A percentile compares a stretch with the other conserved stretches of the same genome.
Conservation (phyloP, 2,329 filamentous ascomycete species). For the Talaromyces sp. region DNA sequence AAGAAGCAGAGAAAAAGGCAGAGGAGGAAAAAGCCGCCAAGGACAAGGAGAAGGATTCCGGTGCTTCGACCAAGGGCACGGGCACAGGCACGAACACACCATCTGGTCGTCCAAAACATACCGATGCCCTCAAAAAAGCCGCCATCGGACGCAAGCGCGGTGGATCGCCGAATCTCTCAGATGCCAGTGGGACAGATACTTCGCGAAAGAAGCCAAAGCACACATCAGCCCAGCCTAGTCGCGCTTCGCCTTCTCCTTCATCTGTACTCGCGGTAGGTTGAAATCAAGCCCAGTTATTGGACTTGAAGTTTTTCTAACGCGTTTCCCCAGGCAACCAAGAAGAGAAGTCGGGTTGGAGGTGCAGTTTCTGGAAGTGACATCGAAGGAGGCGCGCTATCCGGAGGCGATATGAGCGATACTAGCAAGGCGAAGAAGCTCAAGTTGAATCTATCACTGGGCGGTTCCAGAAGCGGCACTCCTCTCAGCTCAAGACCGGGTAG, state of each 20-base stretch:
- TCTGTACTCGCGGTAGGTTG: slow-evolving; percentile 47
- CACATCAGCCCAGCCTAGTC: slow-evolving; percentile 56
- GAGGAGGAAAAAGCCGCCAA: slow-evolving; percentile 51
- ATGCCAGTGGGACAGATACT: slow-evolving; percentile 88
- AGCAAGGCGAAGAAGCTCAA: slow-evolving; percentile 45
- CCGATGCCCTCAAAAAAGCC: slow-evolving; percentile 47
- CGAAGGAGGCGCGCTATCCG: slow-evolving; percentile 48
- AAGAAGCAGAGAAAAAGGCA: slow-evolving; percentile 56
- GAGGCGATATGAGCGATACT: slow-evolving; percentile 42
- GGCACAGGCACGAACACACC: slow-evolving; percentile 56
- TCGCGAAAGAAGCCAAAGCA: slow-evolving; percentile 73
- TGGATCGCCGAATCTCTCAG: slow-evolving; percentile 80
- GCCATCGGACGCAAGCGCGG: slow-evolving; percentile 68
- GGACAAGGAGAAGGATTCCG: slow-evolving; percentile 48
- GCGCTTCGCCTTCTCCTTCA: slow-evolving; percentile 57
- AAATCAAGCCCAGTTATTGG: neutral
- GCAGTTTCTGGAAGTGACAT: slow-evolving; percentile 52
- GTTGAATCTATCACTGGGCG: slow-evolving; percentile 37
- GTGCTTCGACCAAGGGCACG: slow-evolving; percentile 57
- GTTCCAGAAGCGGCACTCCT: slow-evolving; percentile 38
- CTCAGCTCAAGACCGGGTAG: slow-evolving; percentile 46
- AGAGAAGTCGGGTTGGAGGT: slow-evolving; percentile 35
- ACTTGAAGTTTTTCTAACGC: neutral
- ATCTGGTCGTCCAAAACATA: slow-evolving; percentile 52
- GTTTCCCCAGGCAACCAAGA: slow-evolving; percentile 48